Evolutionary conservation across 2,329 filamentous ascomycete species (phyloP).

Genomic region (Cyclaneusma minus): DNA sequence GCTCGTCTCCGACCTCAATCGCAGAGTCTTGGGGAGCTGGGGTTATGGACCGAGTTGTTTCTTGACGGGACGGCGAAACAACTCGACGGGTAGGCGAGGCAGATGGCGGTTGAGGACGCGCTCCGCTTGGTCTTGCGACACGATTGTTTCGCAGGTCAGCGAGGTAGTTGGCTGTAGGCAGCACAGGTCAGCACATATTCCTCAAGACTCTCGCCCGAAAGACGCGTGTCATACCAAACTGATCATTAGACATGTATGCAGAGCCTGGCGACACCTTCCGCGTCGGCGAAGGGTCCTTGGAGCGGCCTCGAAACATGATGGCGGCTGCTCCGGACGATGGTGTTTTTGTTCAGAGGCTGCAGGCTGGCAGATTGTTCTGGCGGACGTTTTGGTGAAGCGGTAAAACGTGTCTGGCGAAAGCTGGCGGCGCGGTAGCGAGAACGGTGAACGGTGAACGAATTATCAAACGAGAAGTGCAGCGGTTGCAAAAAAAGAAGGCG

Average conservation of each 20-base stretch:
- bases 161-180: conserved; percentile 47
- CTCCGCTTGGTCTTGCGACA: conserved; percentile 52
- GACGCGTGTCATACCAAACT: conserved; percentile 38
- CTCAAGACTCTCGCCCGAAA: not conserved
- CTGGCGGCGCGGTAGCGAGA: too few relatives aligned
- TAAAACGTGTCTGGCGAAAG: too few relatives aligned
- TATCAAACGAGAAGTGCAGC: too few relatives aligned
- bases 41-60: conserved; percentile 1
- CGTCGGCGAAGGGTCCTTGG: conserved; percentile 20
- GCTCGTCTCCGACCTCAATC: conserved; percentile 5
- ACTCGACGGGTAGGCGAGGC: conserved; percentile 22
- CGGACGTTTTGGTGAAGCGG: too few relatives aligned
- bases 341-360: not conserved
- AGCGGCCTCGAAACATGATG: conserved; percentile 16
- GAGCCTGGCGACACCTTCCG: conserved; percentile 46
- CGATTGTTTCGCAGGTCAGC: conserved; percentile 55
- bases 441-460: too few relatives aligned
- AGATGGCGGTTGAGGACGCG: conserved; percentile 45
- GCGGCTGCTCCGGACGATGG: not conserved
- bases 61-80: conserved; percentile 18
- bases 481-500: too few relatives aligned
- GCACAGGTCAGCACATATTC: conserved; percentile 8
- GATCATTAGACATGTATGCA: conserved; percentile 49
- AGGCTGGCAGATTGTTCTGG: not conserved
- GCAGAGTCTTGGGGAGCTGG: conserved; percentile 2